Evolutionary conservation across 208 protist genomes (phyloP).

Genomic region (Angomonas deanei): DNA sequence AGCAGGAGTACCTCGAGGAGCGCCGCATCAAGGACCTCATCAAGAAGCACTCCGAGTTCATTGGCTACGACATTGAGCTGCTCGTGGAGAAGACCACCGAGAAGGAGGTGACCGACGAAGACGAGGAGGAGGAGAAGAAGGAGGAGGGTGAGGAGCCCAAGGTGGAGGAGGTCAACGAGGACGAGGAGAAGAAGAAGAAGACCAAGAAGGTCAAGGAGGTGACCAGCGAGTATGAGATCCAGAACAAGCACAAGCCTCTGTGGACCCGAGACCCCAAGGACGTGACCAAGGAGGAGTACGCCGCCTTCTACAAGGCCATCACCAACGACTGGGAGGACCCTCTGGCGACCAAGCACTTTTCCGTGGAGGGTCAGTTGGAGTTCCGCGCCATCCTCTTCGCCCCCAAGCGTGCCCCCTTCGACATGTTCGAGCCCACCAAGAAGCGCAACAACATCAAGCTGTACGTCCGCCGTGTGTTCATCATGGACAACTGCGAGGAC

Average conservation of each 20-base stretch:
- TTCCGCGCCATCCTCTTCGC: constrained; percentile 98
- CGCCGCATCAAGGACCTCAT: constrained; percentile 95
- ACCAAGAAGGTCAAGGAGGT: constrained; percentile 28
- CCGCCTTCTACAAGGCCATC: constrained; percentile 98
- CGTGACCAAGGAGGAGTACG: constrained; percentile 98
- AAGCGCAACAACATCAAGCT: constrained; percentile 87
- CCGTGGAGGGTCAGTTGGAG: constrained; percentile 95
- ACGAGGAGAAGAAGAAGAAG: constrained; percentile 62
- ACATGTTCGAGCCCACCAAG: constrained; percentile 23
- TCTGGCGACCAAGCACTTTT: constrained; percentile 97
- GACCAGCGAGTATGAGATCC: constrained; percentile 86
- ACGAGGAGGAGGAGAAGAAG: constrained; percentile 84
- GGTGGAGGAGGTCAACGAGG: too few species aligned
- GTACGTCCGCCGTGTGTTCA: constrained; percentile 99
- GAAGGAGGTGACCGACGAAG: constrained; percentile 93
- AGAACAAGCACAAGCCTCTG: constrained; percentile 92
- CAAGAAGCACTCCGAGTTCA: constrained; percentile 99
- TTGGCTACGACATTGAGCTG: constrained; percentile 97
- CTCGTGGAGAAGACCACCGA: constrained; percentile 92
- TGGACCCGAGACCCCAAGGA: constrained; percentile 95
- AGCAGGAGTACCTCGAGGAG: constrained; percentile 95
- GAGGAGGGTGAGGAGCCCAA: constrained; percentile 30
- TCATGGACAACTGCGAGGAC: constrained; percentile 97
- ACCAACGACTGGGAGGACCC: constrained; percentile 93
- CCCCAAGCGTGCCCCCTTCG: constrained; percentile 89